Evolutionary conservation across 1,139 yeast species (phyloP), one percentile per base, ranked within the genome.

Genomic region (Arxiozyma slooffiae): DNA sequence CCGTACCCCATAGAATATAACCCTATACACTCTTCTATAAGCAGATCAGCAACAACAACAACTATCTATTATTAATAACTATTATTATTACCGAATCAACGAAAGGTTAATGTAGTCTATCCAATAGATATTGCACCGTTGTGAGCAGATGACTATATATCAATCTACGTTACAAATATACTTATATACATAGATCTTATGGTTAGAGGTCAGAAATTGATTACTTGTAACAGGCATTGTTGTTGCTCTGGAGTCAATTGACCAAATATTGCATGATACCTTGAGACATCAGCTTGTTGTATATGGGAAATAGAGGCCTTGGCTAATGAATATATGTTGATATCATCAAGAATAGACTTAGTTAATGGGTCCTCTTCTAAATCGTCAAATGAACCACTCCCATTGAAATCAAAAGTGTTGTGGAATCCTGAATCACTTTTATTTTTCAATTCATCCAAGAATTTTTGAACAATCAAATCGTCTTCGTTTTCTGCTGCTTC

Each of bases 281-380:
- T 72, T 4, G 54, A 57, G 2, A 60, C 45, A 50, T 74, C 74
- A 1, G 60, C 53, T 18, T 59, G 60, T 56, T 73, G 70, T 22
- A 68, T 50, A 8, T 52, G 44, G 2, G 46, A n/a, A 16, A 66
- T 52, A 1, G 66, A 60, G 21, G 75, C 73, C 55, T 78, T 73
- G 62, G 81, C 75, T 5, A 74, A 71, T 6, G 68, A 66, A 60
- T 80, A 82, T 8, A 88, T 78, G 60, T 90, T 82, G 42, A 90
- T 69, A 42, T 72, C 70, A 60, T 92, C 97, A 52, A 92, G 71
- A 1, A 95, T 82, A 2, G 89, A 83, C 48, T 83, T 81, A 3
- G 85, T 78, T 57, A 87, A 74, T 3, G 96, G 90, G 67, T 92
- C 96, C 60, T 89, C 97, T 24, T 76, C 77, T 6, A 85, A 66